phyloP scores from a whole-genome alignment of 768 basidiomycete genomes.

The Mycena albidolilacea region DNA sequence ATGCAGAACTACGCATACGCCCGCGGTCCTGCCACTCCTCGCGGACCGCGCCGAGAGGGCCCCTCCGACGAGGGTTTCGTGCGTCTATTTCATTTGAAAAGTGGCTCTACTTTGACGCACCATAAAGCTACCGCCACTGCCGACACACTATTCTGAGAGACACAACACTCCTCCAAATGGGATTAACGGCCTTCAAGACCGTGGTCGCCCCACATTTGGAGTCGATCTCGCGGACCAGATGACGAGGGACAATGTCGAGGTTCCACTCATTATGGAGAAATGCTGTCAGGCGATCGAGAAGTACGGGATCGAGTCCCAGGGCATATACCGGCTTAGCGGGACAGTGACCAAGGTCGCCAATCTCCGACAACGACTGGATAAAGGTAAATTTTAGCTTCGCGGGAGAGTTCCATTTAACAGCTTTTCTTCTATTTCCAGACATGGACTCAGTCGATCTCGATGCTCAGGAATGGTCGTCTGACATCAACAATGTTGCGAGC shows the following conservation, averaged over 20 bases:
- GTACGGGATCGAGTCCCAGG: conserved; percentile 86
- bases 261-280: conserved; percentile 89
- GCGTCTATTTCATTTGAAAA: conserved; percentile 53
- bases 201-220: conserved; percentile 89
- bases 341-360: conserved; percentile 89
- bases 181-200: conserved; percentile 63
- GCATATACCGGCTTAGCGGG: conserved; percentile 95
- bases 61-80: conserved; percentile 96
- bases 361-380: conserved; percentile 88
- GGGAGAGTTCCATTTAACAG: neutral
- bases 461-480: conserved; percentile 90
- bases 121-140: conserved; percentile 73
- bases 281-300: conserved; percentile 95
- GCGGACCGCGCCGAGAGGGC: conserved; percentile 90
- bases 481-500: conserved; percentile 97
- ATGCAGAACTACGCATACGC: conserved; percentile 99
- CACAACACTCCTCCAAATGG: conserved; percentile 39
- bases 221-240: conserved; percentile 95
- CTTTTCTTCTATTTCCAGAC: conserved; percentile 59
- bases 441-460: conserved; percentile 90
- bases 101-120: conserved; percentile 18
- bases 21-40: conserved; percentile 69
- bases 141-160: conserved; percentile 54
- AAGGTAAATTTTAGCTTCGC: conserved; percentile 64
- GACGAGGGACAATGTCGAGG: conserved; percentile 89